Conservation (phyloP, 2,329 filamentous ascomycete genomes). For the Clarireedia paspali region DNA sequence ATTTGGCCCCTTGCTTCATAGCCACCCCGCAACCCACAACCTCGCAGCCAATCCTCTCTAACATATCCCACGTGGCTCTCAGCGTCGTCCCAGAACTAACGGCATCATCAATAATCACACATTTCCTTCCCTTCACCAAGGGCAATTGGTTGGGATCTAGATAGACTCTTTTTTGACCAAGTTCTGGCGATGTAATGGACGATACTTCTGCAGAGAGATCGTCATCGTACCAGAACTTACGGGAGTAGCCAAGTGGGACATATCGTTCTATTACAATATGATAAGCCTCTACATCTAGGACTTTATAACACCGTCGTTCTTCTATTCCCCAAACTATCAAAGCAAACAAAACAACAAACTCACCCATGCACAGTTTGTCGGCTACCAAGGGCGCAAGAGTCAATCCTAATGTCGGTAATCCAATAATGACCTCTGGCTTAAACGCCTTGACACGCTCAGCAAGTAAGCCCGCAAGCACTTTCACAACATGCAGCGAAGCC, state of each 20-base stretch:
- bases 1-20: slow-evolving; percentile 25
- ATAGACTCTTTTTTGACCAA: slow-evolving; percentile 18
- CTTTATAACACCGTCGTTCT: too few relatives aligned
- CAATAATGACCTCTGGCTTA: slow-evolving; percentile 21
- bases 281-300: too few relatives aligned
- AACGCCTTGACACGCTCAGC: slow-evolving; percentile 10
- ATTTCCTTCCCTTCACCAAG: slow-evolving; percentile 16
- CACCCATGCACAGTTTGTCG: slow-evolving; percentile 17
- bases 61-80: slow-evolving; percentile 23
- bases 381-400: slow-evolving; percentile 20
- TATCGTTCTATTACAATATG: slow-evolving; percentile 16
- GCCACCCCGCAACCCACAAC: slow-evolving; percentile 20
- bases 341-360: not conserved
- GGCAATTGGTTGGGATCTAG: slow-evolving; percentile 22
- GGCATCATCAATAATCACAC: slow-evolving; percentile 25
- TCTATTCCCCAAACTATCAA: not conserved
- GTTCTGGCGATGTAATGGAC: slow-evolving; percentile 22
- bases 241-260: slow-evolving; percentile 24
- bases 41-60: slow-evolving; percentile 16
- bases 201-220: slow-evolving; percentile 19
- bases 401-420: slow-evolving; percentile 23
- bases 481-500: slow-evolving; percentile 18
- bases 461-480: slow-evolving; percentile 14
- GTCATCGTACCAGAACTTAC: slow-evolving; percentile 26
- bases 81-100: slow-evolving; percentile 24